A percentile compares a stretch with the other conserved stretches of the same genome.
Conservation (phyloP, 495 filamentous ascomycete species). For the Penicillium alfredii region DNA sequence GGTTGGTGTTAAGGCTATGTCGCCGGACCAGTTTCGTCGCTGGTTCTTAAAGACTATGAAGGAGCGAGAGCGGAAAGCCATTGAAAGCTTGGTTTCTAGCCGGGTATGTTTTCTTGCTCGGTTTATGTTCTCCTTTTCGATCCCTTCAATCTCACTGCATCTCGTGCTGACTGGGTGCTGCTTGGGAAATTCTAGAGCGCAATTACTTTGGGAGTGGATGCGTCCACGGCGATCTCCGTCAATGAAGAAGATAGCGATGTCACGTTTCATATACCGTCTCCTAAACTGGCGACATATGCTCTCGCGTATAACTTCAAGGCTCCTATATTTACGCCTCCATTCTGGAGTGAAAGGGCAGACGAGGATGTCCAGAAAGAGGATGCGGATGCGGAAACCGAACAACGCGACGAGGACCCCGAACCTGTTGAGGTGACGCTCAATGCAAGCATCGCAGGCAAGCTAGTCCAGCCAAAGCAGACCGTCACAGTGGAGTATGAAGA, state of each 20-base stretch:
- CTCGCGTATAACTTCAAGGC: constrained; percentile 33
- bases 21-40: constrained; percentile 41
- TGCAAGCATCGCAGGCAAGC: constrained; percentile 26
- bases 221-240: constrained; percentile 29
- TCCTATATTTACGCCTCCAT: constrained; percentile 24
- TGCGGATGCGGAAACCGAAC: constrained; percentile 8
- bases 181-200: constrained; percentile 20
- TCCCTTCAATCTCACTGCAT: too few species aligned
- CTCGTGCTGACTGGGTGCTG: constrained; percentile 5
- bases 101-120: constrained; percentile 34
- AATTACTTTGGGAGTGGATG: constrained; percentile 39
- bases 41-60: constrained; percentile 48
- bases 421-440: constrained; percentile 27
- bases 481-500: constrained; percentile 21
- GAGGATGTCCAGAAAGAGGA: constrained; percentile 18
- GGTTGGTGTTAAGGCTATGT: constrained; percentile 41
- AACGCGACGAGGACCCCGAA: constrained; percentile 8
- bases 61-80: constrained; percentile 33
- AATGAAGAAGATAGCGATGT: constrained; percentile 27
- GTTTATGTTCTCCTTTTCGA: too few species aligned
- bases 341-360: constrained; percentile 15
- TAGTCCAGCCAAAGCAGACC: constrained; percentile 20
- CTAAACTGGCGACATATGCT: constrained; percentile 18
- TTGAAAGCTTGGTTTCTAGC: constrained; percentile 40
- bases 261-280: constrained; percentile 25